These are phyloP conservation scores for Mikania micrantha DNA, from an alignment of 129 eudicot species.

Conservation along the genomic window DNA sequence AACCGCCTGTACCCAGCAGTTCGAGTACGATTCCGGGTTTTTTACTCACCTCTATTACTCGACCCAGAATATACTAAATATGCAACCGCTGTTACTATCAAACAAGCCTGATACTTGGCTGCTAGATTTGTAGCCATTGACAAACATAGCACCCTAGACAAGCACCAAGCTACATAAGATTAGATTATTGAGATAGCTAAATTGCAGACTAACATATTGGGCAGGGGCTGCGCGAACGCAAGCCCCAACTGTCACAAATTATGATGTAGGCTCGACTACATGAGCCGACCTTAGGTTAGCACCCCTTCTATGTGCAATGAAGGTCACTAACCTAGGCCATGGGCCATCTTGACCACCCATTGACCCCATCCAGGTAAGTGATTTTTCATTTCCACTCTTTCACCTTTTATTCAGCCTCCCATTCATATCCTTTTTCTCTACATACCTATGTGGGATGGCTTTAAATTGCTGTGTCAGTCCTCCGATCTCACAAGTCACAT, in stretches of 20 bases:
- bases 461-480: no score
- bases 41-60: no score
- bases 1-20: no score
- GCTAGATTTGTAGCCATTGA: no score
- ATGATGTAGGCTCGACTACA: slow-evolving; percentile 47
- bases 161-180: no score
- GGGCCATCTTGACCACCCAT: slow-evolving; percentile 30
- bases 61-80: no score
- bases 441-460: slow-evolving; percentile 12
- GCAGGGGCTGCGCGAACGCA: slow-evolving; percentile 58
- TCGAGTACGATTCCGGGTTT: no score
- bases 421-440: not conserved
- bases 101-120: no score
- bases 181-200: no score
- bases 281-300: slow-evolving; percentile 31
- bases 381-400: not conserved
- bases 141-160: no score
- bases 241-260: slow-evolving; percentile 53
- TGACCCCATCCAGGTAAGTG: slow-evolving; percentile 46
- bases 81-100: no score
- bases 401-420: not conserved
- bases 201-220: not conserved
- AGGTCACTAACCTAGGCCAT: slow-evolving; percentile 37
- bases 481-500: no score
- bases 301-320: slow-evolving; percentile 31